These are phyloP conservation scores for Cerrena zonata DNA, from an alignment of 1,284 basidiomycete genomes.

Conservation along the genomic window DNA sequence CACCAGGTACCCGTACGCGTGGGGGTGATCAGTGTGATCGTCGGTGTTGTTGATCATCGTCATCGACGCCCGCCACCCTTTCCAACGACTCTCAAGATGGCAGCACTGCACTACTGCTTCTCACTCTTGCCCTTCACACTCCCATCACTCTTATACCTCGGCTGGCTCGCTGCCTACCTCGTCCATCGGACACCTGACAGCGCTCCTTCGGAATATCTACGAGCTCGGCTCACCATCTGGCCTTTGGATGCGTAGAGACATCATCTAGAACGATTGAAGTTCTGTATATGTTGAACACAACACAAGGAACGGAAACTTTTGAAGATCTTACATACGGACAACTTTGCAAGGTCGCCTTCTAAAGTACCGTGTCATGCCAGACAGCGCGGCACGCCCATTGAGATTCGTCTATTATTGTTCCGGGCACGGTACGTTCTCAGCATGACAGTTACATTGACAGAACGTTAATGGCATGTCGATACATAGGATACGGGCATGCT, in stretches of 20 bases:
- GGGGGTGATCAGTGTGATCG: no score
- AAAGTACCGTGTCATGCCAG: not conserved
- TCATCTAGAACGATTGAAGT: not conserved
- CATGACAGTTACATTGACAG: not conserved
- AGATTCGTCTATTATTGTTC: slow-evolving; percentile 65
- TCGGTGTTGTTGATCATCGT: not conserved
- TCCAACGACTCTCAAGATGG: no score
- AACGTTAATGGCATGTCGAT: slow-evolving; percentile 6
- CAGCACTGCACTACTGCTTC: no score
- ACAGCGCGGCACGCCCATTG: slow-evolving; percentile 3
- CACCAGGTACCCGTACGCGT: no score
- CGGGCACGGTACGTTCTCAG: slow-evolving; percentile 50
- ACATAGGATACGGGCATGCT: slow-evolving; percentile 63
- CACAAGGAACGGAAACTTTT: not conserved
- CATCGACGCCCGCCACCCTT: no score
- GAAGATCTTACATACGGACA: not conserved
- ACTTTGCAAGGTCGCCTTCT: not conserved
- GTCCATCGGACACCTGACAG: no score
- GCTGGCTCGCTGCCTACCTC: no score
- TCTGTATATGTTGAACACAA: not conserved
- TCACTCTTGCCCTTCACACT: no score
- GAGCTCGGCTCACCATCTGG: not conserved
- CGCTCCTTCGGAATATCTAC: no score
- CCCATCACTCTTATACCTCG: no score
- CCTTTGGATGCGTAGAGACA: not conserved